phyloP scores from a whole-genome alignment of 345 rosid species.

The Firmiana major region DNA sequence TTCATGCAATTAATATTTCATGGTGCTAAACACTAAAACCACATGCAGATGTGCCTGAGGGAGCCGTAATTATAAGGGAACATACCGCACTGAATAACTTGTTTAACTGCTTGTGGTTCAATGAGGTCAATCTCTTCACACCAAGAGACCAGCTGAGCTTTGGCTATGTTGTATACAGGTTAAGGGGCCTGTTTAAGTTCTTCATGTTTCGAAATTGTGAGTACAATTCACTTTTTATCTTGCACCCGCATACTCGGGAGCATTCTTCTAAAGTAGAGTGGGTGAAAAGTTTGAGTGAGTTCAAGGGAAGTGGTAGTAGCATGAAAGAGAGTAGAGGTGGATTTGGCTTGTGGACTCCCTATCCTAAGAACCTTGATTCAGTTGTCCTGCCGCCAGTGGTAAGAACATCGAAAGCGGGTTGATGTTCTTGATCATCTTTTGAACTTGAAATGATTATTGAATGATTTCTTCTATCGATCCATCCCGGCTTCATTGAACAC shows the following conservation, averaged over 20 bases:
- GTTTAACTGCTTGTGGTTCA: constrained; percentile 98
- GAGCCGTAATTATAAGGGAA: constrained; percentile 84
- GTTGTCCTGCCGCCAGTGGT: constrained; percentile 62
- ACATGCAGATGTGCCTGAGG: constrained; percentile 96
- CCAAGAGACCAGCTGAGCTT: constrained; percentile 99
- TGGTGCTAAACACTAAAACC: neutral
- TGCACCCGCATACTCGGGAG: constrained; percentile 91
- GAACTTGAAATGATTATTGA: constrained; percentile 2
- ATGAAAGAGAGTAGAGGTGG: constrained; percentile 90
- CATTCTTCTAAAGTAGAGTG: constrained; percentile 96
- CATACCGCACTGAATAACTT: constrained; percentile 75
- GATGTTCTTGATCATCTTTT: constrained; percentile 13
- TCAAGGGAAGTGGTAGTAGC: constrained; percentile 69
- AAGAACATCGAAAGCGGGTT: constrained; percentile 95
- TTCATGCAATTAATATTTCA: neutral
- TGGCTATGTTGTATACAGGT: constrained; percentile 76
- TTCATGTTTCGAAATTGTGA: constrained; percentile 94
- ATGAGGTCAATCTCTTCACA: constrained; percentile 86
- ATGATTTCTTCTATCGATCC: neutral
- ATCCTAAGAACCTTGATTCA: constrained; percentile 71
- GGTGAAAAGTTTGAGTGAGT: constrained; percentile 74
- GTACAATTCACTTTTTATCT: constrained; percentile 73
- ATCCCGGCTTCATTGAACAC: neutral
- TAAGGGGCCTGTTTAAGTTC: constrained; percentile 63
- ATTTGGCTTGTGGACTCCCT: constrained; percentile 91